A percentile compares a stretch with the other conserved stretches of the same genome.
Conservation (phyloP, 2,329 filamentous ascomycete species). For the Emericellopsis atlantica region DNA sequence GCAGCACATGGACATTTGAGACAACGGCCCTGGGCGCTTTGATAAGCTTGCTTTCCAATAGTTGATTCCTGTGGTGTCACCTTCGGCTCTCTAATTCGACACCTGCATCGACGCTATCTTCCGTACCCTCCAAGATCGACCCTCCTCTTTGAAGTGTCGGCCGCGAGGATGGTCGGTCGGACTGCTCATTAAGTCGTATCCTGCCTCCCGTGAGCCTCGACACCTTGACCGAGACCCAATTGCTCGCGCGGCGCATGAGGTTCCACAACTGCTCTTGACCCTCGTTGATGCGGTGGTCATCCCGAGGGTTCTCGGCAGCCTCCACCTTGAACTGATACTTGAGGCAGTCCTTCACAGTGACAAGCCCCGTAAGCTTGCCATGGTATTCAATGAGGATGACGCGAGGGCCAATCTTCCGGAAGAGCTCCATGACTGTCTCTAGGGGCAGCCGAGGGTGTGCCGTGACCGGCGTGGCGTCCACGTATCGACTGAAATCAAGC, state of each 20-base stretch:
- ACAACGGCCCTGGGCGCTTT: not conserved
- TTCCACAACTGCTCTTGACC: slow-evolving; percentile 55
- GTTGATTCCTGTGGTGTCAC: not conserved
- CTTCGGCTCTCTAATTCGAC: slow-evolving; percentile 28
- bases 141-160: slow-evolving; percentile 26
- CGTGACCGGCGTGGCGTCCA: slow-evolving; percentile 79
- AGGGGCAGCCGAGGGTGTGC: slow-evolving; percentile 84
- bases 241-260: slow-evolving; percentile 35
- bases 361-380: slow-evolving; percentile 68
- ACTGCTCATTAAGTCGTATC: slow-evolving; percentile 33
- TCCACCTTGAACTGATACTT: slow-evolving; percentile 97
- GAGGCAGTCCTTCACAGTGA: slow-evolving; percentile 93
- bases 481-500: slow-evolving; percentile 75
- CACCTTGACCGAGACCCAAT: slow-evolving; percentile 47
- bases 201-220: slow-evolving; percentile 40
- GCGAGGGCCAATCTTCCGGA: slow-evolving; percentile 92
- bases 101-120: slow-evolving; percentile 25
- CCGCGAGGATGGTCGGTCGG: slow-evolving; percentile 23
- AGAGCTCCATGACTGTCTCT: slow-evolving; percentile 96
- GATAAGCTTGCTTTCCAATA: no score
- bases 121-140: slow-evolving; percentile 27
- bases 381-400: slow-evolving; percentile 89
- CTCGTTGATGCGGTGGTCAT: slow-evolving; percentile 41
- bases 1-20: not conserved
- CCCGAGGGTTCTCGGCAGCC: slow-evolving; percentile 61